These are phyloP conservation scores for Fusarium continuum DNA, from an alignment of 2,329 filamentous ascomycete genomes.

Conservation along the genomic window DNA sequence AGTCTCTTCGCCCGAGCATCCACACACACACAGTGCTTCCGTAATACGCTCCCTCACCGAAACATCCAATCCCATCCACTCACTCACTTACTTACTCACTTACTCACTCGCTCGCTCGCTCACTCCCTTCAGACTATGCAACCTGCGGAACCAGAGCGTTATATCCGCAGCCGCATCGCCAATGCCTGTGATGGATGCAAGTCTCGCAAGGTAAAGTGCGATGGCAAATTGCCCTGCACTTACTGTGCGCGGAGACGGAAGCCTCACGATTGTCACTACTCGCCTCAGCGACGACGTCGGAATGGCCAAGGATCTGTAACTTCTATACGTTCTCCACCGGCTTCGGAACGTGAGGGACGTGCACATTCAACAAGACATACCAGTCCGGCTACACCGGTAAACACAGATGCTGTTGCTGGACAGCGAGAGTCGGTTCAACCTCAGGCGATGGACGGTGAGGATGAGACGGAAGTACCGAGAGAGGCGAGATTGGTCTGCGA, in stretches of 20 bases:
- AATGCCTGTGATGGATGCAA: conserved; percentile 66
- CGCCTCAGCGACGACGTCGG: conserved; percentile 54
- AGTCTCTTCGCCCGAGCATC: background rate
- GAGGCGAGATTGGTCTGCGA: conserved; percentile 63
- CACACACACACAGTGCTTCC: conserved; percentile 29
- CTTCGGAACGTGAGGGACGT: conserved; percentile 27
- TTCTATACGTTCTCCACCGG: conserved; percentile 30
- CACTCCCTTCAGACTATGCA: conserved; percentile 28
- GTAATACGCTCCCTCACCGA: conserved; percentile 26
- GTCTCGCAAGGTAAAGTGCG: conserved; percentile 64
- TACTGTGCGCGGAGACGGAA: conserved; percentile 59
- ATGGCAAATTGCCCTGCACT: conserved; percentile 61
- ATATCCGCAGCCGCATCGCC: conserved; percentile 56
- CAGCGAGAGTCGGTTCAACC: background rate
- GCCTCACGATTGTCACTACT: conserved; percentile 58
- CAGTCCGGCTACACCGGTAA: conserved; percentile 27
- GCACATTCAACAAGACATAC: conserved; percentile 24
- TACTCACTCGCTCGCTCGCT: too few relatives aligned
- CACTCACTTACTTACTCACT: too few relatives aligned
- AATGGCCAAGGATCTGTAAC: conserved; percentile 34
- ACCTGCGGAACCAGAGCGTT: conserved; percentile 35
- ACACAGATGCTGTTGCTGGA: background rate
- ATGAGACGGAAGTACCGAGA: conserved; percentile 63
- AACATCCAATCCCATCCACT: background rate
- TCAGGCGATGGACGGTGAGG: conserved; percentile 48